These are phyloP conservation scores for Astrephomene gubernaculifera DNA, from an alignment of 139 green algal genomes.

Conservation along the genomic window DNA sequence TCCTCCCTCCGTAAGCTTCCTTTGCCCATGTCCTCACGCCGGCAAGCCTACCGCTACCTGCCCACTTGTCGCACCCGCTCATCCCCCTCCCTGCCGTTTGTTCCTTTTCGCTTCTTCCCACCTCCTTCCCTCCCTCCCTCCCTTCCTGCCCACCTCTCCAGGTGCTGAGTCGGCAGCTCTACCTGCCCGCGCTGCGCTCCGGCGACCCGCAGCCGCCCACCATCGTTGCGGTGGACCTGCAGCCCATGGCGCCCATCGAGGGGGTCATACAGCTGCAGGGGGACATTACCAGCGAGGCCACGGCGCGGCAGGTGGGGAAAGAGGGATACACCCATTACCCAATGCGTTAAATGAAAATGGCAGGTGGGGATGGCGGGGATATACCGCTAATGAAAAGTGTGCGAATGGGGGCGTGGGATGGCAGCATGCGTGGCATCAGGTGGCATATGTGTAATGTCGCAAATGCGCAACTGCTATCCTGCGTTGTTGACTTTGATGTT, in stretches of 20 bases:
- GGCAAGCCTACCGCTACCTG: not conserved
- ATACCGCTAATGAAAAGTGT: too few species aligned
- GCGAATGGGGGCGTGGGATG: too few species aligned
- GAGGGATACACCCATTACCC: too few species aligned
- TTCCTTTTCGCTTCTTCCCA: not conserved
- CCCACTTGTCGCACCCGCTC: not conserved
- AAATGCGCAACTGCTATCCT: too few species aligned
- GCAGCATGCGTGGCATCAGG: too few species aligned
- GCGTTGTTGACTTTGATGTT: too few species aligned
- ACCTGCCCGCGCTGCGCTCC: slow-evolving; percentile 82
- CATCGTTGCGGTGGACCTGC: slow-evolving; percentile 97
- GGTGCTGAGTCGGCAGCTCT: slow-evolving; percentile 90
- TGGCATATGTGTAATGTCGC: too few species aligned
- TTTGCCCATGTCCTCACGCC: not conserved
- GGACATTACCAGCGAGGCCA: slow-evolving; percentile 86
- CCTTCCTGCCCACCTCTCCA: slow-evolving; percentile 38
- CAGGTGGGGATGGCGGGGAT: too few species aligned
- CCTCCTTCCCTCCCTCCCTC: not conserved
- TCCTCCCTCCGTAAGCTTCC: not conserved
- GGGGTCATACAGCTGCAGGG: slow-evolving; percentile 95
- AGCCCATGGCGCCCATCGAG: slow-evolving; percentile 99
- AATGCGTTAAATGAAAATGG: too few species aligned
- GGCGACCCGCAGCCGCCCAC: slow-evolving; percentile 69
- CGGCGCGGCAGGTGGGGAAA: slow-evolving; percentile 62
- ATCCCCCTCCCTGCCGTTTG: not conserved